Percentiles rank a stretch among this genome's conserved stretches.
Evolutionary conservation across 1,139 yeast species (phyloP).

Genomic region (Protomyces pachydermus): DNA sequence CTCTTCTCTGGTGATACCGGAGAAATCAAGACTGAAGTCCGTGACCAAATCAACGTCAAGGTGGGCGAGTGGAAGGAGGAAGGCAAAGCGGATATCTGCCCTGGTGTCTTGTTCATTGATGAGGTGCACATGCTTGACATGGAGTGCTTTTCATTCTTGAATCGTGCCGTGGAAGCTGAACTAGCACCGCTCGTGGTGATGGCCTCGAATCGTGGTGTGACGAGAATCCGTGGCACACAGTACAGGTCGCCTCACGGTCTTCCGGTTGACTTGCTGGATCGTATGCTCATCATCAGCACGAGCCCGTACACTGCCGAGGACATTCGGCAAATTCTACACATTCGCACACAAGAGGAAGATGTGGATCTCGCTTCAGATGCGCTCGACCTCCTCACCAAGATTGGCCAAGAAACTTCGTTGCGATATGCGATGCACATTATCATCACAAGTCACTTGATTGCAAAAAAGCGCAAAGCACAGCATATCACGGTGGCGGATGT

Average conservation of each 20-base stretch:
- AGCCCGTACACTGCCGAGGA: constrained; percentile 71
- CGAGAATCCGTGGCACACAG: constrained; percentile 87
- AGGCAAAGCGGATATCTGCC: constrained; percentile 96
- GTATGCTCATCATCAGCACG: constrained; percentile 90
- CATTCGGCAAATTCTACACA: constrained; percentile 74
- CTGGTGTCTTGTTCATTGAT: constrained; percentile 97
- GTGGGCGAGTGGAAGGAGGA: constrained; percentile 99
- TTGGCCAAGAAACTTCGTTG: constrained; percentile 86
- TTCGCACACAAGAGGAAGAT: constrained; percentile 95
- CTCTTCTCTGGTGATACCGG: constrained; percentile 97
- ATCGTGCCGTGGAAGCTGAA: constrained; percentile 94
- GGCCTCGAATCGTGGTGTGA: constrained; percentile 96
- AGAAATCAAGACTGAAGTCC: constrained; percentile 88
- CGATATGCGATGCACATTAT: constrained; percentile 91
- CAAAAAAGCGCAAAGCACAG: constrained; percentile 68
- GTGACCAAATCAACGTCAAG: constrained; percentile 94
- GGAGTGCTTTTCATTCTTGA: constrained; percentile 91
- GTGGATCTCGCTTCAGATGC: constrained; percentile 82
- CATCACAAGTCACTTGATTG: constrained; percentile 79
- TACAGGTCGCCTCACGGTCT: constrained; percentile 95
- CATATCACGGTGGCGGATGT: constrained; percentile 76
- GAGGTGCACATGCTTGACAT: constrained; percentile 99
- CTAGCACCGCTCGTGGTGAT: constrained; percentile 94
- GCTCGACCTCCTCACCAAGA: constrained; percentile 79
- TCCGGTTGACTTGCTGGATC: constrained; percentile 88